Percentiles rank a stretch among this genome's conserved stretches.
Evolutionary conservation across 805 yeast genomes (phyloP).

Genomic region (Candida nonsorbophila): DNA sequence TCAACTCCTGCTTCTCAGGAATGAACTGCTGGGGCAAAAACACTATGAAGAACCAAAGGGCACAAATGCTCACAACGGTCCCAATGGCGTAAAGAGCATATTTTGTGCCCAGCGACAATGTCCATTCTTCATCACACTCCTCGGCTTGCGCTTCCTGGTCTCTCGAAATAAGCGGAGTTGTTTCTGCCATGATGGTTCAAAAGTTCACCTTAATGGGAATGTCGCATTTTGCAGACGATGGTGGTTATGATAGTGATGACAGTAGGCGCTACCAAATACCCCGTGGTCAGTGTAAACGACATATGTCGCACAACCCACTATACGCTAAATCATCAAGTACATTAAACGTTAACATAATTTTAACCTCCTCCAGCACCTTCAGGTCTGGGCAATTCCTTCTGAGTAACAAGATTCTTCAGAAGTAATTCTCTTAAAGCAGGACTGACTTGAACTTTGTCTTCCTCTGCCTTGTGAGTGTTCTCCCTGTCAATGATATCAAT

Average conservation of each 20-base stretch:
- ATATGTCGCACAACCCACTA: too few relatives aligned
- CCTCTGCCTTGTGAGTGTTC: slow-evolving; percentile 13
- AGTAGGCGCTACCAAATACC: too few relatives aligned
- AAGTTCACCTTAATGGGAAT: too few relatives aligned
- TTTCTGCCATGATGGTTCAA: slow-evolving; percentile 14
- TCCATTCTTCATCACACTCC: slow-evolving; percentile 10
- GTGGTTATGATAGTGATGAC: too few relatives aligned
- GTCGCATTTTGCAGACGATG: too few relatives aligned
- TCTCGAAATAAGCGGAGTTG: slow-evolving; percentile 9
- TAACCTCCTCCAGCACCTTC: slow-evolving; percentile 44
- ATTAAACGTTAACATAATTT: too few relatives aligned
- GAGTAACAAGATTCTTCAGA: slow-evolving; percentile 56
- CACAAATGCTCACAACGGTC: slow-evolving; percentile 7
- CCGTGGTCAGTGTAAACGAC: too few relatives aligned
- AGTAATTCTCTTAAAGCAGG: slow-evolving; percentile 57
- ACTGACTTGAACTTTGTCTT: slow-evolving; percentile 28
- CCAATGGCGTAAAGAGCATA: slow-evolving; percentile 9
- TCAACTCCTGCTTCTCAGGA: slow-evolving; percentile 24
- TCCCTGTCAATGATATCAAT: slow-evolving; percentile 70
- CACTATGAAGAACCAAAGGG: slow-evolving; percentile 26
- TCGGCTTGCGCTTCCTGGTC: slow-evolving; percentile 10
- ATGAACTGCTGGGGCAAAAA: slow-evolving; percentile 28
- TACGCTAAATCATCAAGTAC: too few relatives aligned
- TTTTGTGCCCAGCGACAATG: slow-evolving; percentile 10
- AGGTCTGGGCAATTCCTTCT: slow-evolving; percentile 49